Base-by-base conservation (phyloP, 2,329 filamentous ascomycete genomes). In the Penicillium italicum region DNA sequence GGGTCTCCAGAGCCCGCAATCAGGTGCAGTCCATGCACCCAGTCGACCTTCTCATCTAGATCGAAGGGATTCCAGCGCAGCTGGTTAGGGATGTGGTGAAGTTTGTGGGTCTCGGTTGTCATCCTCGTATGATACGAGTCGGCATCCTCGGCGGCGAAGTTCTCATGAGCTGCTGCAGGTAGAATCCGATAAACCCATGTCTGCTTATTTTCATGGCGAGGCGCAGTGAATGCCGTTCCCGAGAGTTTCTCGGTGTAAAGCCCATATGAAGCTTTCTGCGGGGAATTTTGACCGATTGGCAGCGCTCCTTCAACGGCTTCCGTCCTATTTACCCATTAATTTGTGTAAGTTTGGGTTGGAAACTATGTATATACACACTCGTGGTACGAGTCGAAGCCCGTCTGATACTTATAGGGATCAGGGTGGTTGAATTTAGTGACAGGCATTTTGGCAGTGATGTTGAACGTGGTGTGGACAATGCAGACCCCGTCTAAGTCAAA, bases 161-260 rank as follows among this genome's bases (percentile, higher is more conserved):
- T 73, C 50, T 76, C 72, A 60, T 89, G 85, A 0, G 84, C 77
- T 55, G 84, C 84, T 0, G 85, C 83, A 2, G 87, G 86, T 41
- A 86, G 75, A 59, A 88, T 84, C 16, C 87, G 82, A 68, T 90
- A 90, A 28, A 89, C 80, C 86, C 87, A 90, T 38, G 86, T 81
- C 69, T 89, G 86, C 66, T 84, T 83, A 73, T 88, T 90, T 55
- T 87, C 82, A 68, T 83, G 78, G 28, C 88, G 79, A 0, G 87
- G 86, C 1, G 86, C 85, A 4, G 86, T 89, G 69, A 90, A 90
- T 30, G 87, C 80, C 1, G 85, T 88, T 8, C 87, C 87, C 0
- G 86, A 89, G 41, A 90, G 80, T 76, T 89, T 88, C 75, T 96
- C 91, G 28, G 90, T 85, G 74, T 94, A 94, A 28, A 96, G 84